These are phyloP conservation scores for Groenewaldozyma sp. DNA, from an alignment of 1,139 yeast genomes.

Conservation along the genomic window DNA sequence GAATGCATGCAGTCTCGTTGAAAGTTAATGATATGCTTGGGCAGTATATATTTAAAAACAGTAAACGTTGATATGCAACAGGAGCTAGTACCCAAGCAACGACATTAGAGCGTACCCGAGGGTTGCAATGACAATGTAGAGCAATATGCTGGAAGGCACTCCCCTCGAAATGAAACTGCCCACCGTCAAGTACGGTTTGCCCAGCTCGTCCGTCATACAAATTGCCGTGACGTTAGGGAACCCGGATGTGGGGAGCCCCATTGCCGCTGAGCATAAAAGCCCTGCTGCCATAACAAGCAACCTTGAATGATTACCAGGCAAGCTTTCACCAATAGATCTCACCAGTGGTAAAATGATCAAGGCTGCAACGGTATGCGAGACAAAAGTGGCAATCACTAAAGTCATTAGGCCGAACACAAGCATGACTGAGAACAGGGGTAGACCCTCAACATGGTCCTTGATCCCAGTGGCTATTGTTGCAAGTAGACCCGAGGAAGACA, in stretches of 20 bases:
- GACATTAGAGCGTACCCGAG: constrained; percentile 71
- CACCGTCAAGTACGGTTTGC: constrained; percentile 76
- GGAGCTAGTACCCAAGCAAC: constrained; percentile 37
- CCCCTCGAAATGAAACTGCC: constrained; percentile 79
- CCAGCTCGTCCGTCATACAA: constrained; percentile 83
- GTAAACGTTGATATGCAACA: no score
- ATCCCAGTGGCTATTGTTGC: constrained; percentile 66
- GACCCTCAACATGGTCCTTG: constrained; percentile 45
- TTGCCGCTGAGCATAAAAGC: constrained; percentile 78
- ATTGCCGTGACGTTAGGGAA: constrained; percentile 96
- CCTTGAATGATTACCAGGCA: constrained; percentile 58
- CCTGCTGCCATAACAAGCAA: constrained; percentile 78
- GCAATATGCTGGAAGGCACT: constrained; percentile 71
- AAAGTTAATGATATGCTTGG: no score
- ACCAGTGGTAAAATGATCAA: constrained; percentile 82
- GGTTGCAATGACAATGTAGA: constrained; percentile 61
- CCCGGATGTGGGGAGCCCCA: constrained; percentile 95
- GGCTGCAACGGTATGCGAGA: constrained; percentile 94
- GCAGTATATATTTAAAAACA: no score
- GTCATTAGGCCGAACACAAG: constrained; percentile 71
- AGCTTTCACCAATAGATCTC: constrained; percentile 69
- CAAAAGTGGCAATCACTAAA: constrained; percentile 81
- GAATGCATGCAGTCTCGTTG: no score
- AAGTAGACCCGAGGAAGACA: constrained; percentile 76
- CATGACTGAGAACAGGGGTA: constrained; percentile 59